Conservation (phyloP, 2,329 filamentous ascomycete species). For the Alternaria atra region DNA sequence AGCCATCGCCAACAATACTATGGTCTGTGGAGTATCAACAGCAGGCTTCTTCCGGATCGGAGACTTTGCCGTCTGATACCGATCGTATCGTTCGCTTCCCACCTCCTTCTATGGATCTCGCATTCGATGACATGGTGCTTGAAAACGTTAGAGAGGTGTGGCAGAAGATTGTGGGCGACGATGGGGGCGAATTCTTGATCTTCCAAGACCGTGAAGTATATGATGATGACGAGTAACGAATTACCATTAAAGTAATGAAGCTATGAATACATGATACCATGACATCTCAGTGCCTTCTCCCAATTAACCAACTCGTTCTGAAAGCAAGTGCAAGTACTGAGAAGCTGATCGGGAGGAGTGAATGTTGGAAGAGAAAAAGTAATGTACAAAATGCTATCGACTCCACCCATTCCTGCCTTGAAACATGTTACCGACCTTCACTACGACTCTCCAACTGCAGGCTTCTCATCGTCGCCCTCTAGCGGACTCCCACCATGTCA, state of each 20-base stretch:
- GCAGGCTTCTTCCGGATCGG: constrained; percentile 29
- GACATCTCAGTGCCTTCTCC: background rate
- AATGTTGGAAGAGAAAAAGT: background rate
- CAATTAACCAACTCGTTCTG: background rate
- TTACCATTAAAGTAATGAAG: background rate
- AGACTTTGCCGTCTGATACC: constrained; percentile 33
- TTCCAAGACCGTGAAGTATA: constrained; percentile 81
- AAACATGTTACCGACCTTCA: too few relatives aligned
- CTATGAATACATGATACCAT: background rate
- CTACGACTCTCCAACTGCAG: background rate
- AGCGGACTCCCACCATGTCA: background rate
- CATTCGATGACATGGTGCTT: constrained; percentile 77
- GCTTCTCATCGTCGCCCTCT: too few relatives aligned
- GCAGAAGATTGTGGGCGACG: constrained; percentile 67
- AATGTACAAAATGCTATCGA: too few relatives aligned
- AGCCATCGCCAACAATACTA: constrained; percentile 53
- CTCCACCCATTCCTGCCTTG: too few relatives aligned
- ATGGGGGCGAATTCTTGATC: constrained; percentile 71
- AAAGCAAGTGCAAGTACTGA: background rate
- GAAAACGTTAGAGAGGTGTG: constrained; percentile 75
- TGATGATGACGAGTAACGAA: constrained; percentile 58
- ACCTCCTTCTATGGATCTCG: constrained; percentile 68
- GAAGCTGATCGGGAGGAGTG: background rate
- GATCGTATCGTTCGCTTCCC: constrained; percentile 66
- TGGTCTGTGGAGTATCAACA: constrained; percentile 66